Percentiles rank a stretch among this genome's conserved stretches.
Conservation (phyloP, 2,329 filamentous ascomycete species). For the Hymenoscyphus albidus region DNA sequence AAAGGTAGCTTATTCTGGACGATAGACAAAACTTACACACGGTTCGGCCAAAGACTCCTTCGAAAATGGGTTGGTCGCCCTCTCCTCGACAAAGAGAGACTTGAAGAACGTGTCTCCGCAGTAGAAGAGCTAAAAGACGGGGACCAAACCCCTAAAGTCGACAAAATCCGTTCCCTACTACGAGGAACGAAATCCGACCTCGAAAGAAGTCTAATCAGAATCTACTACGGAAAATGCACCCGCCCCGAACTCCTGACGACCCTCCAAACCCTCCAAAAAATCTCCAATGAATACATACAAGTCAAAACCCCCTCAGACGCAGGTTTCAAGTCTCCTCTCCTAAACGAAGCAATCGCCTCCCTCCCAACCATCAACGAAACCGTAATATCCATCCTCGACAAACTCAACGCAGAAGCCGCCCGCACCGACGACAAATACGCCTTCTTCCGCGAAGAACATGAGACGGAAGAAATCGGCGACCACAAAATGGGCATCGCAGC, state of each 20-base stretch:
- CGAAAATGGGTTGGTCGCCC: slow-evolving; percentile 95
- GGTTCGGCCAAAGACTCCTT: slow-evolving; percentile 81
- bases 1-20: slow-evolving; percentile 95
- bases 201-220: slow-evolving; percentile 87
- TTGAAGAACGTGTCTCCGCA: slow-evolving; percentile 77
- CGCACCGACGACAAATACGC: slow-evolving; percentile 86
- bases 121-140: slow-evolving; percentile 80
- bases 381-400: slow-evolving; percentile 72
- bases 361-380: slow-evolving; percentile 73
- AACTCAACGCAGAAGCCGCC: slow-evolving; percentile 80
- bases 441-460: slow-evolving; percentile 84
- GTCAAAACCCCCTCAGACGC: slow-evolving; percentile 62
- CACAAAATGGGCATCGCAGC: slow-evolving; percentile 88
- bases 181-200: slow-evolving; percentile 72
- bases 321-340: slow-evolving; percentile 66
- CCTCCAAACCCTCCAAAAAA: slow-evolving; percentile 78
- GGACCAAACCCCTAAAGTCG: slow-evolving; percentile 62
- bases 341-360: slow-evolving; percentile 68
- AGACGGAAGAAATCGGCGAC: slow-evolving; percentile 84
- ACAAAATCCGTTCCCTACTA: slow-evolving; percentile 71
- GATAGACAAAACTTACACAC: slow-evolving; percentile 84
- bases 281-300: slow-evolving; percentile 70
- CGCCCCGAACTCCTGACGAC: slow-evolving; percentile 82
- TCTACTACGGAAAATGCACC: slow-evolving; percentile 96
- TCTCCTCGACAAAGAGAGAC: slow-evolving; percentile 67